Evolutionary conservation across 2,329 filamentous ascomycete species (phyloP).

Genomic region (Diaporthe aspalathi): DNA sequence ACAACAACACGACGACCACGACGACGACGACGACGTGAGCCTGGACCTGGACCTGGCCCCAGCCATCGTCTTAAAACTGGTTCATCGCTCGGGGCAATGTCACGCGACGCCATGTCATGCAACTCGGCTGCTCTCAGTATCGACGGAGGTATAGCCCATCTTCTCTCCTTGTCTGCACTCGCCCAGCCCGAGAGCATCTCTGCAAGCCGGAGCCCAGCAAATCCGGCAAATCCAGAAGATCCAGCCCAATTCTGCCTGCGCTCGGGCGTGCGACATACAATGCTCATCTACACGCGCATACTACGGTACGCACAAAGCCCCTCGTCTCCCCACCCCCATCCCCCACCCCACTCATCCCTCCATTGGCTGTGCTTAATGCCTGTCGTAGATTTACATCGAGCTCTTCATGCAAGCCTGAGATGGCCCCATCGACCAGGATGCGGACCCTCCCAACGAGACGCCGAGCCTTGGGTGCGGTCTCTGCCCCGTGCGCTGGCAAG

Average conservation of each 20-base stretch:
- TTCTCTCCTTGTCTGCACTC: not conserved
- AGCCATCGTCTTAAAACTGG: conserved; percentile 12
- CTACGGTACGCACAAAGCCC: not conserved
- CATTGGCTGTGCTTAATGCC: conserved; percentile 33
- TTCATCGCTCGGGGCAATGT: conserved; percentile 30
- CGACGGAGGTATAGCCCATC: conserved; percentile 2
- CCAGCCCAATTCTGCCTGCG: not conserved
- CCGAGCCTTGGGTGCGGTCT: conserved; percentile 20
- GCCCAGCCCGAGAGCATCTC: conserved; percentile 9
- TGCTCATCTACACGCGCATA: not conserved
- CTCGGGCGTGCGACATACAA: not conserved
- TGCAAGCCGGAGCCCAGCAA: not conserved
- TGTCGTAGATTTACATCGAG: conserved; percentile 35
- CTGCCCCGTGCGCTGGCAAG: conserved; percentile 37
- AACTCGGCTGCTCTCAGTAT: not conserved
- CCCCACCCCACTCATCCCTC: conserved; percentile 1
- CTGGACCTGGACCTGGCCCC: not conserved
- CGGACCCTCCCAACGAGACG: conserved; percentile 25
- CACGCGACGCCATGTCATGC: conserved; percentile 36
- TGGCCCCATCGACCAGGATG: conserved; percentile 34
- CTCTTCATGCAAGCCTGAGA: conserved; percentile 33
- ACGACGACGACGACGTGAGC: conserved; percentile 7
- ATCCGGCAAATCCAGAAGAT: too few relatives aligned
- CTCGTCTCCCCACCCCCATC: not conserved
- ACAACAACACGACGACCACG: not conserved